Base-by-base conservation (phyloP, 2,329 filamentous ascomycete species). In the Phoma sp. region DNA sequence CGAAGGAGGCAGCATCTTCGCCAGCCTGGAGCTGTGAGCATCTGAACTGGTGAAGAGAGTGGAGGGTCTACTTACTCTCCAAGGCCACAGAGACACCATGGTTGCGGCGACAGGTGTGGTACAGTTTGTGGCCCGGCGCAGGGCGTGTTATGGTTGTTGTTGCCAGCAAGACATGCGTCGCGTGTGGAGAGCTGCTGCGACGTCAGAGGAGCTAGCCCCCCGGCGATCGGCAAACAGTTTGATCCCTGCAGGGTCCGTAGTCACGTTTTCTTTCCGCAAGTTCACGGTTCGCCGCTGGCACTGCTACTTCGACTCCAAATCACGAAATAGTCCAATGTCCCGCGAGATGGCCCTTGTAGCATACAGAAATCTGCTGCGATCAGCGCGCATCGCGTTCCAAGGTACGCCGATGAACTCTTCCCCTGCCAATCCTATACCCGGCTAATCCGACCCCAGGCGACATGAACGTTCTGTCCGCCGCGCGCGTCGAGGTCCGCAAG, bases 11-110 rank as follows among this genome's bases (percentile, higher is more conserved):
- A 24, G 95, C 89, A 62, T 93, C 96, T 73, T 89, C 84, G 69
- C 90, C 84, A 76, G 86, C 85, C 91, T 96, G 53, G 39, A 45
- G 51, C 11, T 39, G 63, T 65, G 36, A 68, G 59, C 44, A 60
- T 47, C 4, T 3, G n/a, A 7, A 6, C 2, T n/a, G 9, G 0
- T 6, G 1, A 9, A 9, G 1, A 33, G 13, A 13, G 13, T 7
- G 32, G 4, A 9, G 13, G 10, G 9, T 33, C 10, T 5, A 39
- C 56, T 29, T 47, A 62, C 65, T 55, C 57, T 66, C 64, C 64
- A 96, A 60, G 91, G 90, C 90, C 91, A 95, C 64, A 95, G 83
- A 47, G 88, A 90, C 68, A 93, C 89, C 90, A 95, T 95, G 40
- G 7, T 64, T 59, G 36, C 41, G 42, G 47, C 54, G 22, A 62